phyloP scores from a whole-genome alignment of 2,329 filamentous ascomycete species.

The Fusarium falciforme region DNA sequence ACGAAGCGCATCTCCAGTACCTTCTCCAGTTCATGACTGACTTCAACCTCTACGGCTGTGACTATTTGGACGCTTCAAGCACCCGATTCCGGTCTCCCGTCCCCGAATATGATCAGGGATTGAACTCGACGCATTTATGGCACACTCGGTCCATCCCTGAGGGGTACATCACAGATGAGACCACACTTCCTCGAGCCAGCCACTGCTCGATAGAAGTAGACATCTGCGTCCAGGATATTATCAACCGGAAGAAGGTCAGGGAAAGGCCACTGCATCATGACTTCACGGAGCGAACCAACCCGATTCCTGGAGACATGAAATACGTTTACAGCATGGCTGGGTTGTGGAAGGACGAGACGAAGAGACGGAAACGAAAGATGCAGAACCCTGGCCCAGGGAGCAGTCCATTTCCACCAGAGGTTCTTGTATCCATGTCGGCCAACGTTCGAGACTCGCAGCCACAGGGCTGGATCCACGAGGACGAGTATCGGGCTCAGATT shows the following conservation, averaged over 20 bases:
- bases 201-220: constrained; percentile 93
- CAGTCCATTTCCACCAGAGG: constrained; percentile 84
- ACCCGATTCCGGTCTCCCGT: constrained; percentile 81
- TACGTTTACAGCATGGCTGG: constrained; percentile 94
- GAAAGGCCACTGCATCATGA: constrained; percentile 87
- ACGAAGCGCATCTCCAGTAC: constrained; percentile 93
- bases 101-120: constrained; percentile 73
- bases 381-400: constrained; percentile 71
- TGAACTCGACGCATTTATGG: constrained; percentile 77
- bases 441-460: constrained; percentile 77
- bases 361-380: constrained; percentile 79
- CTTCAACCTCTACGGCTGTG: constrained; percentile 96
- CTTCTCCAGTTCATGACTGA: constrained; percentile 98
- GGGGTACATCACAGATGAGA: constrained; percentile 63
- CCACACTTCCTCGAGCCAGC: constrained; percentile 78
- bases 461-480: constrained; percentile 94
- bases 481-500: constrained; percentile 79
- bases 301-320: constrained; percentile 76
- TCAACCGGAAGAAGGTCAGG: constrained; percentile 81
- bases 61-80: constrained; percentile 80
- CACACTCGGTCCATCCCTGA: constrained; percentile 77
- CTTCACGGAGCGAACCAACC: constrained; percentile 78
- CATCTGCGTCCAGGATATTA: constrained; percentile 86
- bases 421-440: constrained; percentile 88
- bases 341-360: constrained; percentile 90